A percentile compares a stretch with the other conserved stretches of the same genome.
phyloP scores from a whole-genome alignment of 2,329 filamentous ascomycete genomes.

The Fusarium cicatricum region DNA sequence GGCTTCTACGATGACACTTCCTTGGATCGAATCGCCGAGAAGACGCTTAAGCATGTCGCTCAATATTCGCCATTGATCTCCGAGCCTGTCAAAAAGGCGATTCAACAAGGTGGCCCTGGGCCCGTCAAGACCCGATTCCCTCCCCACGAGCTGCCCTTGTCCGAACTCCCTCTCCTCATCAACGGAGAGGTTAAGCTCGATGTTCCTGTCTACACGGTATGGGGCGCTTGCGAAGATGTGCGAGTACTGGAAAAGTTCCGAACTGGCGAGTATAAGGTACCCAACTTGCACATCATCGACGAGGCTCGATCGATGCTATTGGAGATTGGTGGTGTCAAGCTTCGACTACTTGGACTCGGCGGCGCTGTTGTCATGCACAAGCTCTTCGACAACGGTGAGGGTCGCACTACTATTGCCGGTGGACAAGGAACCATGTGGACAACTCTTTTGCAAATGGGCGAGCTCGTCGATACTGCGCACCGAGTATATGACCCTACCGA shows the following conservation, averaged over 20 bases:
- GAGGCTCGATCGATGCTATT: conserved; percentile 96
- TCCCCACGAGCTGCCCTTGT: conserved; percentile 85
- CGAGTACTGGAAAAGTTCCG: conserved; percentile 97
- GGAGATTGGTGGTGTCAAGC: conserved; percentile 94
- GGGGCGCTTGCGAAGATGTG: conserved; percentile 98
- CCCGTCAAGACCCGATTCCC: conserved; percentile 88
- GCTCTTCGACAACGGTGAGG: conserved; percentile 98
- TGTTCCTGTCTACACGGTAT: conserved; percentile 97
- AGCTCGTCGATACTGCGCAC: conserved; percentile 96
- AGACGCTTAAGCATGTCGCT: conserved; percentile 97
- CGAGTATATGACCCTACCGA: conserved; percentile 98
- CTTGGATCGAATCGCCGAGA: conserved; percentile 96
- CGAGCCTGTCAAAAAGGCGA: conserved; percentile 76
- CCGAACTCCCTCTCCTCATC: conserved; percentile 89
- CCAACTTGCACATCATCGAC: conserved; percentile 97
- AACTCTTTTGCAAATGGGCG: conserved; percentile 95
- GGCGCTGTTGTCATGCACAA: conserved; percentile 99
- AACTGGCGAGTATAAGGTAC: conserved; percentile 96
- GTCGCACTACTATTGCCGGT: conserved; percentile 95
- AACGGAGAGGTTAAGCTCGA: conserved; percentile 90
- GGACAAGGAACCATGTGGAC: conserved; percentile 99
- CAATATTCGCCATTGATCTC: conserved; percentile 96
- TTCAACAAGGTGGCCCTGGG: conserved; percentile 71
- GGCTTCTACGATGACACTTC: conserved; percentile 98
- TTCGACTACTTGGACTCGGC: conserved; percentile 90